A percentile compares a stretch with the other conserved stretches of the same genome.
Conservation (phyloP, 306 rosid genomes). For the Pterocarpus santalinus region DNA sequence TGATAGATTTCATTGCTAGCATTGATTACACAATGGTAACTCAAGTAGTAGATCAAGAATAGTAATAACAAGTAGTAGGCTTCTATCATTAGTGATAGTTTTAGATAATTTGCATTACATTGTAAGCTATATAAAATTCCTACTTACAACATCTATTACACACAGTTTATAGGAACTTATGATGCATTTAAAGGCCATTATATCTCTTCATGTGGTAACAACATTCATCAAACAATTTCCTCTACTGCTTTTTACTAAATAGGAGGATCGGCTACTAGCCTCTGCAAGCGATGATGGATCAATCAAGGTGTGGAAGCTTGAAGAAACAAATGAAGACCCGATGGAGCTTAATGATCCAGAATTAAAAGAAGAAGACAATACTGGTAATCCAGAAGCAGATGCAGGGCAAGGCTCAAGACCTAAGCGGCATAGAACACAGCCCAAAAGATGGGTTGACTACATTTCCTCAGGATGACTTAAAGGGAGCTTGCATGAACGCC, state of each 20-base stretch:
- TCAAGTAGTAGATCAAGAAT: too few relatives aligned
- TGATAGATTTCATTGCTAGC: too few relatives aligned
- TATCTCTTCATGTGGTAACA: background rate
- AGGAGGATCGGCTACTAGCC: conserved; percentile 55
- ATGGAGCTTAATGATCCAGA: background rate
- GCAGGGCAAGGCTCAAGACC: background rate
- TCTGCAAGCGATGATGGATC: conserved; percentile 72
- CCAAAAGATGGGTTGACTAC: too few relatives aligned
- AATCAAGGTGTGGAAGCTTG: conserved; percentile 69
- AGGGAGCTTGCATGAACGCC: too few relatives aligned
- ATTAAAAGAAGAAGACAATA: background rate
- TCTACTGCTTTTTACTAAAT: too few relatives aligned
- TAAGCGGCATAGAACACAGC: background rate
- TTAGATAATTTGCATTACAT: background rate
- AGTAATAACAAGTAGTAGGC: too few relatives aligned
- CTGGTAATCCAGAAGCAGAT: background rate
- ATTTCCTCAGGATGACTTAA: too few relatives aligned
- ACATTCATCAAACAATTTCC: too few relatives aligned
- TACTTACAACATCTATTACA: too few relatives aligned
- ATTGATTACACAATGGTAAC: too few relatives aligned
- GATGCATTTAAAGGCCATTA: background rate
- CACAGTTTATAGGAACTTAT: background rate
- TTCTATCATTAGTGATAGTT: too few relatives aligned
- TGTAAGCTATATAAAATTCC: background rate
- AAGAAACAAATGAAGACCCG: background rate